Base-by-base conservation (phyloP, 2,329 filamentous ascomycete genomes). In the Endoconidiophora laricicola region DNA sequence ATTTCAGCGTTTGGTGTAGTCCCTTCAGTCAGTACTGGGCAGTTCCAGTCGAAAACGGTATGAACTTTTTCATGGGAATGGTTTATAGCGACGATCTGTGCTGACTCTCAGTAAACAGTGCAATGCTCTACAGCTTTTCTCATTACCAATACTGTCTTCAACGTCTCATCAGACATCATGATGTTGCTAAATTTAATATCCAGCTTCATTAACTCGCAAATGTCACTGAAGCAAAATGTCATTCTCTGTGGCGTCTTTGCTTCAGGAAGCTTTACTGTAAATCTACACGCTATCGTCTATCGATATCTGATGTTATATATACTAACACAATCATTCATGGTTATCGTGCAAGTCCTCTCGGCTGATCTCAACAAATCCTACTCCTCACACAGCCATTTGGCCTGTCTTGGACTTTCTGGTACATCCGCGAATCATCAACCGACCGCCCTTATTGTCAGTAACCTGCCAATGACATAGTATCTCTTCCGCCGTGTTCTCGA, bases 141-240 rank as follows among this genome's bases (percentile, higher is more conserved):
- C 10, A 77, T 78, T 48, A 71, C 72, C n/a, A 76, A 79, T 52
- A 69, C 72, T 1, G 65, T 69, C 4, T 69, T 79, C 58, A 80
- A 80, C 55, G 71, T 79, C 44, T 69, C 72, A 2, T 77, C 74
- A 23, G 76, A 80, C 55, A 39, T 78, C 3, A 68, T 74, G 63
- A 78, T 80, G 57, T 69, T 79, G 23, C 57, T 67, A 2, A 69
- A 79, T 18, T 73, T 74, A 0, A 65, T 79, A 55, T 74, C 76
- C 2, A 55, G 71, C 18, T 65, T 79, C 26, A 56, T 72, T 10
- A 66, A 66, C 24, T 68, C 75, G 1, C 66, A 69, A 40, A 63
- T 79, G 2, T 62, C 66, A 3, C 29, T 64, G 0, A 72, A 67
- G 58, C 69, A 74, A 57, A 79, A 79, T 59, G 47, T 69, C 0